Base-by-base conservation (phyloP, 2,329 filamentous ascomycete genomes). In the Piedraia hortae region DNA sequence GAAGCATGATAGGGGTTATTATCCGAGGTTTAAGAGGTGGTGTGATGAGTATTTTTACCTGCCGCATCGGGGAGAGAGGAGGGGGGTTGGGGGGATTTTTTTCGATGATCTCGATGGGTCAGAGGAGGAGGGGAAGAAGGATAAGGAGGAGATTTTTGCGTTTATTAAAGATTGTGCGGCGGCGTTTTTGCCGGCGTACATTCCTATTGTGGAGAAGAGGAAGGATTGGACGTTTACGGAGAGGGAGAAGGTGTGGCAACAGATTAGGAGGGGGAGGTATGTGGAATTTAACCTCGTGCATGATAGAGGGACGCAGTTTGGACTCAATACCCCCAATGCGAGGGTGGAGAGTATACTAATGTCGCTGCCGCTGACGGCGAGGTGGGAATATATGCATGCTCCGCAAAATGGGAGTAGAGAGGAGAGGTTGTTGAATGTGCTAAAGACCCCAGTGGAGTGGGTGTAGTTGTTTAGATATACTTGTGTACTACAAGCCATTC, bases 231-330 rank as follows among this genome's bases (percentile, higher is more conserved):
- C 74, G 0, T 97, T 65, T 38, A 80, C 65, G 0, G 68, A 71
- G 21, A 57, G 67, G 34, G 73, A 91, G 50, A 91, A 90, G 54
- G 64, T 74, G 32, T 97, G 85, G 85, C 85, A 97, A 51, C 85
- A 93, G 52, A 56, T 97, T 30, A 62, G 85, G 21, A 56, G 85
- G 32, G 85, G 85, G n/a, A 60, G 78, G 37, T 97, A 97, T 43
- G 85, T 97, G 30, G 85, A 97, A 49, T 97, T 97, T 48, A 97
- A 97, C 48, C 59, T 97, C 16, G 77, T 97, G 25, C 80, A 97
- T 48, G 85, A 97, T 50, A 64, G 85, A 12, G 85, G 85, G 3
- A 97, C 85, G 2, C 68, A 73, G 5, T 97, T 97, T 45, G 85
- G 85, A 2, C 52, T 97, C 31, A 85, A 85, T 39, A 90, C 82